Evolutionary conservation across 1,284 basidiomycete genomes (phyloP).

Genomic region (Fomes fomentarius): DNA sequence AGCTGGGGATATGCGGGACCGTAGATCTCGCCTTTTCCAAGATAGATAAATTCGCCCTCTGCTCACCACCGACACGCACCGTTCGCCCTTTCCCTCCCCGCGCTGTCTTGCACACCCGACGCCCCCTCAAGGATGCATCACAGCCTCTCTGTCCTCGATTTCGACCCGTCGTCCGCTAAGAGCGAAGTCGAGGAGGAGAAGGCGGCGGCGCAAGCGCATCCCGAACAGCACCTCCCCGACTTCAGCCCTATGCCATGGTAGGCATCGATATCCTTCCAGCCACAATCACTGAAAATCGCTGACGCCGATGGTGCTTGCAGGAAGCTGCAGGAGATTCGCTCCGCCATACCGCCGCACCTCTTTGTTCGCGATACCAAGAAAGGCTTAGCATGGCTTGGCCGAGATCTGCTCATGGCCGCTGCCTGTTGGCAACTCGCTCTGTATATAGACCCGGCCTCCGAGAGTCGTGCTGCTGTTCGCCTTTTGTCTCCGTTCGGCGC

Average conservation of each 20-base stretch:
- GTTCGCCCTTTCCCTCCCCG: neutral
- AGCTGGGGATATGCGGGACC: constrained; percentile 17
- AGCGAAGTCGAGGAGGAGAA: neutral
- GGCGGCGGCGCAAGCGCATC: constrained; percentile 8
- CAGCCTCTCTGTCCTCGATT: neutral
- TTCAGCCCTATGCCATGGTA: constrained; percentile 49
- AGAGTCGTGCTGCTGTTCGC: constrained; percentile 26
- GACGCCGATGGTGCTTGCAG: constrained; percentile 9
- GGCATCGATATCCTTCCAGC: neutral
- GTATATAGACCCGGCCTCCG: constrained; percentile 51
- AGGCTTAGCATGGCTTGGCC: constrained; percentile 33
- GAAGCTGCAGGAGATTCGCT: constrained; percentile 55
- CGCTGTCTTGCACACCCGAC: neutral
- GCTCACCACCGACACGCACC: neutral
- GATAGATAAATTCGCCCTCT: constrained; percentile 20
- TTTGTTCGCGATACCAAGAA: constrained; percentile 30
- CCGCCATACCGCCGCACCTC: constrained; percentile 52
- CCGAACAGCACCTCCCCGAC: constrained; percentile 43
- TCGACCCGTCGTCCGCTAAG: neutral
- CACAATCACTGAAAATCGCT: neutral
- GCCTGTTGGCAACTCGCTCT: constrained; percentile 47
- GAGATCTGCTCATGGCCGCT: constrained; percentile 51
- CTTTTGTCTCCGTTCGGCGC: constrained; percentile 40
- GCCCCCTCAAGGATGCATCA: neutral
- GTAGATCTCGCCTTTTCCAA: constrained; percentile 19